These are phyloP conservation scores for Allomyces javanicus DNA, from an alignment of 192 early-diverging fungal genomes.

Conservation along the genomic window DNA sequence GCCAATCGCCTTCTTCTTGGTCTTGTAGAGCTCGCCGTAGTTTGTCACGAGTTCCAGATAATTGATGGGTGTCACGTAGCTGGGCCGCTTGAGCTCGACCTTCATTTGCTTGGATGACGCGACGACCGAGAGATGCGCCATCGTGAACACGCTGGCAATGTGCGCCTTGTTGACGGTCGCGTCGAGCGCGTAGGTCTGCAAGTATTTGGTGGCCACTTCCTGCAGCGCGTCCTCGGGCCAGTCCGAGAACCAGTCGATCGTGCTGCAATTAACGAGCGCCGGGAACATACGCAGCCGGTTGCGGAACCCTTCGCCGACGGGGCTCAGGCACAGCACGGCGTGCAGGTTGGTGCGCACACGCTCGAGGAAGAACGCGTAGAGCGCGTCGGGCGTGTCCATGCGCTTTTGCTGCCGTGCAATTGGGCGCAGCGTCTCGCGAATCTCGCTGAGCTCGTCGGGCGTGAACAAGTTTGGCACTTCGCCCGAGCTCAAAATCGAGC, in stretches of 20 bases:
- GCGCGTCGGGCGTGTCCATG: conserved; percentile 81
- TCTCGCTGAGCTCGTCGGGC: conserved; percentile 83
- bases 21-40: conserved; percentile 72
- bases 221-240: conserved; percentile 95
- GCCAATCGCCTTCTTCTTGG: conserved; percentile 84
- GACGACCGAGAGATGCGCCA: conserved; percentile 74
- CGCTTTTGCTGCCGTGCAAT: conserved; percentile 77
- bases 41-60: conserved; percentile 94
- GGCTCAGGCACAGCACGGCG: conserved; percentile 99
- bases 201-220: conserved; percentile 95
- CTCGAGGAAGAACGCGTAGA: conserved; percentile 92
- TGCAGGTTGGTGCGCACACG: conserved; percentile 93
- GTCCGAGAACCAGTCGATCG: conserved; percentile 98
- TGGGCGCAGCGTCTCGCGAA: conserved; percentile 85
- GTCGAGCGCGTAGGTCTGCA: conserved; percentile 58
- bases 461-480: conserved; percentile 98
- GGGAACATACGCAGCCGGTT: conserved; percentile 89
- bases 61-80: conserved; percentile 89
- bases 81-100: conserved; percentile 51
- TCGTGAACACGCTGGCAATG: conserved; percentile 74
- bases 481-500: conserved; percentile 90
- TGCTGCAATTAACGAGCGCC: conserved; percentile 99
- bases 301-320: conserved; percentile 74
- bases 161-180: background rate
- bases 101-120: conserved; percentile 64